Evolutionary conservation across 108 stramenopile genomes (phyloP).

Genomic region (Skeletonema tropicum): DNA sequence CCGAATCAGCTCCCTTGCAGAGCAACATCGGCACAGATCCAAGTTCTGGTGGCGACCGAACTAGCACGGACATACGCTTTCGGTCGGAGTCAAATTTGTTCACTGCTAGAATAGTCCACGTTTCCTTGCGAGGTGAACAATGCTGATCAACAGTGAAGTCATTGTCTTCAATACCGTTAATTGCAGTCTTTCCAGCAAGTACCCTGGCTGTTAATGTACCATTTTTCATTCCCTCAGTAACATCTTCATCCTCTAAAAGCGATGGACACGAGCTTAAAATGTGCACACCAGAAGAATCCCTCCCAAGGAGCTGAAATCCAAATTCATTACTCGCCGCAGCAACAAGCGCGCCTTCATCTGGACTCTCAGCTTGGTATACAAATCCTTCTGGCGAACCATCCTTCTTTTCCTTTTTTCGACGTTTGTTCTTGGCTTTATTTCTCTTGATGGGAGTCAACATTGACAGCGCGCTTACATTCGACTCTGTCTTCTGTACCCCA

Average conservation of each 20-base stretch:
- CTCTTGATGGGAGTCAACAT: constrained; percentile 3
- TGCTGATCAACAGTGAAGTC: constrained; percentile 14
- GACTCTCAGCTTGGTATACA: constrained; percentile 91
- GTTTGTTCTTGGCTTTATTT: constrained; percentile 16
- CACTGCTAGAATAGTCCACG: constrained; percentile 88
- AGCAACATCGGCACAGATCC: constrained; percentile 78
- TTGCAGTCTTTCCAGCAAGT: constrained; percentile 64
- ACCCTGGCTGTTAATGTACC: constrained; percentile 50
- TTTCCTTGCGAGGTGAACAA: constrained; percentile 49
- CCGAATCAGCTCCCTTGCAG: constrained; percentile 95
- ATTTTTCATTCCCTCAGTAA: constrained; percentile 59
- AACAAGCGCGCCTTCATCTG: constrained; percentile 92
- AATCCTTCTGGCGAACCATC: constrained; percentile 84
- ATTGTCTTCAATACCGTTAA: constrained; percentile 21
- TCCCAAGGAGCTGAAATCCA: constrained; percentile 83
- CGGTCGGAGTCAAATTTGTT: constrained; percentile 95
- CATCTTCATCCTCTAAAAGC: constrained; percentile 49
- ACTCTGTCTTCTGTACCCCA: not conserved
- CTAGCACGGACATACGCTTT: constrained; percentile 95
- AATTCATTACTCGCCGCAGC: constrained; percentile 74
- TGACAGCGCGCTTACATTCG: not conserved
- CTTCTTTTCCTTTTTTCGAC: constrained; percentile 40
- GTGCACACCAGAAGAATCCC: constrained; percentile 75
- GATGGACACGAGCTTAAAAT: constrained; percentile 70
- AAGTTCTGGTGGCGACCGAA: constrained; percentile 78